Evolutionary conservation across 495 filamentous ascomycete genomes (phyloP).

Genomic region (Podospora comata): DNA sequence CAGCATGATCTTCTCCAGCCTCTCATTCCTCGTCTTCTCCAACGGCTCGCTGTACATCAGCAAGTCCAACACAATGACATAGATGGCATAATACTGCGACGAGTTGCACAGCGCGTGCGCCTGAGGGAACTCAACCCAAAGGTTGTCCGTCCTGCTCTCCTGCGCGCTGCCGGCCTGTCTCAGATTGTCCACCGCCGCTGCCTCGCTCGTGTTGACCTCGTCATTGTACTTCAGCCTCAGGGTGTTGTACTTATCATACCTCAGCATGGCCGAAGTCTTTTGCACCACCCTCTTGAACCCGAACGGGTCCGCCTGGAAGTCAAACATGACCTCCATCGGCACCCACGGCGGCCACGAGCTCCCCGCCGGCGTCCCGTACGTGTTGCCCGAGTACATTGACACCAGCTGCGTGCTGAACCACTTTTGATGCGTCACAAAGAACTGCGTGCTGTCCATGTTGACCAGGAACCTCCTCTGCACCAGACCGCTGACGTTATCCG

Average conservation of each 20-base stretch:
- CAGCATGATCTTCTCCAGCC: constrained; percentile 96
- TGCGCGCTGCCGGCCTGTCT: constrained; percentile 42
- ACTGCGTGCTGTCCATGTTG: constrained; percentile 93
- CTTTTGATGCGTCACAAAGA: constrained; percentile 93
- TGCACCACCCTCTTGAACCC: constrained; percentile 94
- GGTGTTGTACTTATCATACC: constrained; percentile 98
- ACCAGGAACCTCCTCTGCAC: constrained; percentile 92
- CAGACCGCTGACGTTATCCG: constrained; percentile 87
- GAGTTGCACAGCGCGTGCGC: constrained; percentile 92
- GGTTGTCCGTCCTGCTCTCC: constrained; percentile 85
- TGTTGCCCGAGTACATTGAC: constrained; percentile 89
- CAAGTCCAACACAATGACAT: constrained; percentile 92
- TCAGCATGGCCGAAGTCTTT: constrained; percentile 85
- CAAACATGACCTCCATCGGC: constrained; percentile 95
- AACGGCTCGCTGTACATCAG: constrained; percentile 92
- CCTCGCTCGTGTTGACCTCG: constrained; percentile 68
- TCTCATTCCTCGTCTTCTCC: constrained; percentile 90
- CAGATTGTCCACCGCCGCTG: constrained; percentile 28
- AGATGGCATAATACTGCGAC: constrained; percentile 92
- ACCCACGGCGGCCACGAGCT: constrained; percentile 97
- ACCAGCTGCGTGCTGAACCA: constrained; percentile 74
- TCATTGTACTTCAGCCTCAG: constrained; percentile 97
- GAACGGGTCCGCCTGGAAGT: constrained; percentile 86
- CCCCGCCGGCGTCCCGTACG: constrained; percentile 78
- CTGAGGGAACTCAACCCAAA: constrained; percentile 94